Conservation (phyloP, 768 basidiomycete species). For the Kwoniella bestiolae region DNA sequence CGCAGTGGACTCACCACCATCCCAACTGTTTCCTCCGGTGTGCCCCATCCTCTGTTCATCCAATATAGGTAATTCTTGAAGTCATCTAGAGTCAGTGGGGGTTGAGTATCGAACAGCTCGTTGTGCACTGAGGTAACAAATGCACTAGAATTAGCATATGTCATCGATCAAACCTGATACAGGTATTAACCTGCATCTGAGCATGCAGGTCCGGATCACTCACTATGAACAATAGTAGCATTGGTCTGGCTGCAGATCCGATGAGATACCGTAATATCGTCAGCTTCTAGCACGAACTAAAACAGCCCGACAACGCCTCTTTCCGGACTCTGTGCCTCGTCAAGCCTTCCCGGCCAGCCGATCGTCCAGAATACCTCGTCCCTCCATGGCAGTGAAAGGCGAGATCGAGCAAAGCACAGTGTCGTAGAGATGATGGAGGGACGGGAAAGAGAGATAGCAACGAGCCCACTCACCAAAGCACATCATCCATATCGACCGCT, state of each 20-base stretch:
- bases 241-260: constrained; percentile 45
- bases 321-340: not conserved
- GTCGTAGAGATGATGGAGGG: no score
- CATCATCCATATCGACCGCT: constrained; percentile 57
- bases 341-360: not conserved
- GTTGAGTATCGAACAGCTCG: constrained; percentile 40
- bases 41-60: constrained; percentile 56
- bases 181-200: no score
- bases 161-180: no score
- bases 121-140: constrained; percentile 49
- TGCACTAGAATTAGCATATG: no score
- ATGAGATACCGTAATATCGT: not conserved
- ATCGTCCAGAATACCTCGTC: no score
- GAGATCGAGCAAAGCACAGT: no score
- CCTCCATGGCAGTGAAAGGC: no score
- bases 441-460: not conserved
- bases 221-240: constrained; percentile 44
- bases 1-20: constrained; percentile 41
- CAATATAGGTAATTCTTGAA: constrained; percentile 57
- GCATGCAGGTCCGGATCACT: constrained; percentile 1
- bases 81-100: constrained; percentile 46
- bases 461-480: constrained; percentile 42
- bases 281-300: not conserved
- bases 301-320: not conserved
- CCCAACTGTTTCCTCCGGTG: constrained; percentile 42